Conservation (phyloP, 306 rosid genomes). For the Macrotyloma uniflorum region DNA sequence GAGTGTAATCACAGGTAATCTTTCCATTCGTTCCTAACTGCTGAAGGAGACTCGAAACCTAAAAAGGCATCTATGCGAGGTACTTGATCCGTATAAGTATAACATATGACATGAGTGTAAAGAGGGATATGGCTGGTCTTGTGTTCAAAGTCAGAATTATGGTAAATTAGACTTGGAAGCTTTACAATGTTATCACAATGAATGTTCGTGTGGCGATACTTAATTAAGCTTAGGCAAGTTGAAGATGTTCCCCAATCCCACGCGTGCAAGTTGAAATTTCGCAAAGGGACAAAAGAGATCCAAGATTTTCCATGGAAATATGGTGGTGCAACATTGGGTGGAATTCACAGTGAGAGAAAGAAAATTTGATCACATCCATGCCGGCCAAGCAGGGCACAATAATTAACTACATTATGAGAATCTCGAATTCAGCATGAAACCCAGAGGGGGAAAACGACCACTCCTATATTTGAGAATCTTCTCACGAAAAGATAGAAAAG, state of each 20-base stretch:
- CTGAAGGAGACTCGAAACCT: too few relatives aligned
- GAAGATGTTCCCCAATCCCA: neutral
- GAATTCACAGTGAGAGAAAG: conserved; percentile 33
- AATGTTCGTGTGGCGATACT: neutral
- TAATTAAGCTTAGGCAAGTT: neutral
- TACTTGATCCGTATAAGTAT: too few relatives aligned
- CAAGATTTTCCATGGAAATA: neutral
- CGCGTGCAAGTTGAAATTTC: conserved; percentile 32
- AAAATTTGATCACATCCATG: conserved; percentile 37
- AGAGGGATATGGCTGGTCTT: neutral
- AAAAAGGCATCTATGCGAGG: too few relatives aligned
- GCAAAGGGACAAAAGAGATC: conserved; percentile 15
- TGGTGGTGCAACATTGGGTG: conserved; percentile 36
- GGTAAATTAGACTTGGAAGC: neutral
- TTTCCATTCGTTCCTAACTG: too few relatives aligned
- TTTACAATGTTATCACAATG: neutral
- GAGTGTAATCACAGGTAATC: too few relatives aligned
- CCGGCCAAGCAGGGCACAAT: conserved; percentile 35
- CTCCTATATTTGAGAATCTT: conserved; percentile 31
- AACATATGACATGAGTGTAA: too few relatives aligned
- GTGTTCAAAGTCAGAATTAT: neutral
- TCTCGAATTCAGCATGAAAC: neutral
- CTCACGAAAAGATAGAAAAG: neutral
- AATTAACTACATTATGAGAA: conserved; percentile 22
- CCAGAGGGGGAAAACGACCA: conserved; percentile 12